Evolutionary conservation across 345 rosid genomes (phyloP), one percentile per base, ranked within the genome.

Genomic region (Euphorbia lathyris): DNA sequence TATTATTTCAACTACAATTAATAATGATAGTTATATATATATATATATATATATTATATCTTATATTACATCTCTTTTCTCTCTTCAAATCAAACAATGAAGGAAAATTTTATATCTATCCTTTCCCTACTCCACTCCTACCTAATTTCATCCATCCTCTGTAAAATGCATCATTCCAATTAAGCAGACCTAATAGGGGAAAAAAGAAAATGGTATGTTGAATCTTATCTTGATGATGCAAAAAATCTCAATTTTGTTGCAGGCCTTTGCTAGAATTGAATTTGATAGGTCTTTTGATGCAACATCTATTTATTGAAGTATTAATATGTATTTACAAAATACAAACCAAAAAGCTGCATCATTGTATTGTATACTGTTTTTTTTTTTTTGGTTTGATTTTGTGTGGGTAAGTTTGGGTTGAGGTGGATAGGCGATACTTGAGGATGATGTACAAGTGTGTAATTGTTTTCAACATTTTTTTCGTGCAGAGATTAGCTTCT

Each of bases 401-500:
- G 22, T 16, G 56, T 34, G 60, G 34, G 9, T 40, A 22, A 43
- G 32, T 55, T 63, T 71, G 58, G 45, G 48, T 23, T 61, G 50
- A 25, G 36, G 20, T 72, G 67, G 25, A 40, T 56, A 32, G 25
- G 43, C 22, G 11, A 48, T 61, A 25, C 48, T 16, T 14, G 38
- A 9, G 29, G 11, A 57, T 67, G 59, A 58, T 27, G 5, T 59
- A 14, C 16, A 3, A 26, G 30, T 16, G 11, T 69, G 32, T 61
- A 9, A 67, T 48, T 14, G 26, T 19, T 29, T 58, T 36, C 50
- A 45, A 29, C 50, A 9, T 47, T 40, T 48, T 48, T 7, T 40
- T 47, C n/a, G 26, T 85, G 90, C 90, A 95, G 99, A 92, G 98
- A 86, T 81, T 95, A 47, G 99, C 99, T 42, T 83, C 96, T 77